Conservation (phyloP, 768 basidiomycete genomes). For the Mycena amicta region DNA sequence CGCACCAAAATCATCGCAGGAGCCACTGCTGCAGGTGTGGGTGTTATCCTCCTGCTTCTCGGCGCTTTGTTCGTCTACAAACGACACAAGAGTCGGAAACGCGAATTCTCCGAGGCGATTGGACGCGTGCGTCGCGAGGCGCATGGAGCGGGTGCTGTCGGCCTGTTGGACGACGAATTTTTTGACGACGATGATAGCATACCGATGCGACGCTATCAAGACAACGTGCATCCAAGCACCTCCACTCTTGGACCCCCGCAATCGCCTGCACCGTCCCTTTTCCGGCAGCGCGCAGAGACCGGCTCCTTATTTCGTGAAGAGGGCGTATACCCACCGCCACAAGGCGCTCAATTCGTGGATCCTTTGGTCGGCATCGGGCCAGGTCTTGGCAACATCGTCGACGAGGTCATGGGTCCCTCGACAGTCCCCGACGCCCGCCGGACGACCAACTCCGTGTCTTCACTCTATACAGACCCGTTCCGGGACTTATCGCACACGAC, state of each 20-base stretch:
- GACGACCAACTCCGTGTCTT: slow-evolving; percentile 12
- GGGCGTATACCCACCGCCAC: slow-evolving; percentile 45
- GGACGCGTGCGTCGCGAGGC: slow-evolving; percentile 25
- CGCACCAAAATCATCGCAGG: slow-evolving; percentile 48
- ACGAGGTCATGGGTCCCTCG: slow-evolving; percentile 22
- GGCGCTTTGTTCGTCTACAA: slow-evolving; percentile 39
- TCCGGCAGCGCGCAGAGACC: slow-evolving; percentile 43
- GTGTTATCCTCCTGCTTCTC: slow-evolving; percentile 38
- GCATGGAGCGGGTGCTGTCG: slow-evolving; percentile 26
- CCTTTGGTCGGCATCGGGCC: slow-evolving; percentile 32
- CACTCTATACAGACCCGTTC: slow-evolving; percentile 20
- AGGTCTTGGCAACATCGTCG: slow-evolving; percentile 14
- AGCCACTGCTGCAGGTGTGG: slow-evolving; percentile 39
- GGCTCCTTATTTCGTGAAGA: slow-evolving; percentile 54
- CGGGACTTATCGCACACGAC: slow-evolving; percentile 12
- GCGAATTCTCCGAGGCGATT: slow-evolving; percentile 33
- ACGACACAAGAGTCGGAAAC: slow-evolving; percentile 38
- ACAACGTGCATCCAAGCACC: slow-evolving; percentile 15
- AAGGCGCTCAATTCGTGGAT: slow-evolving; percentile 37
- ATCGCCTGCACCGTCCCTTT: slow-evolving; percentile 39
- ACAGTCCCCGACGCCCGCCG: neutral
- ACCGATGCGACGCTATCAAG: slow-evolving; percentile 23
- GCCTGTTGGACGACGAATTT: slow-evolving; percentile 38
- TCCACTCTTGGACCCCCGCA: slow-evolving; percentile 20
- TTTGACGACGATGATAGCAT: slow-evolving; percentile 38